These are phyloP conservation scores for Fraxinus greggii DNA, from an alignment of 305 asterid species.

Conservation along the genomic window DNA sequence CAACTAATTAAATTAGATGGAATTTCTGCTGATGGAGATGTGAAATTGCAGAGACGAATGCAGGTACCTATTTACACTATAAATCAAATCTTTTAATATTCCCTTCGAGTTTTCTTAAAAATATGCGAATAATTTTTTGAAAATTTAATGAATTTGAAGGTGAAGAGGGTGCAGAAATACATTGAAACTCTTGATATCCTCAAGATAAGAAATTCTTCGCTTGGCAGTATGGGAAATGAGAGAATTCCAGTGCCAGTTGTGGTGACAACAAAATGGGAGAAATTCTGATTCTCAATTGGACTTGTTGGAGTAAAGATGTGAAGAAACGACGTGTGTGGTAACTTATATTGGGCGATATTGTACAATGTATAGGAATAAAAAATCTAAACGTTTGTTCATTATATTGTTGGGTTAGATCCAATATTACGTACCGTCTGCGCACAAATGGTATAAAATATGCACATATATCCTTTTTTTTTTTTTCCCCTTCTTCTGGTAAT, in stretches of 20 bases:
- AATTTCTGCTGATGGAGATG: constrained; percentile 85
- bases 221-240: constrained; percentile 35
- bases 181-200: constrained; percentile 75
- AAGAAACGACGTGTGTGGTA: constrained; percentile 14
- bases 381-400: too few relatives aligned
- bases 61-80: constrained; percentile 43
- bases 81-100: background rate
- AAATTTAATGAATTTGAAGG: constrained; percentile 43
- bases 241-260: constrained; percentile 45
- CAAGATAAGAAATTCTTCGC: constrained; percentile 53
- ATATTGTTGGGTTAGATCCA: background rate
- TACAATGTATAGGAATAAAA: background rate
- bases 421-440: constrained; percentile 1
- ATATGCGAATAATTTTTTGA: background rate
- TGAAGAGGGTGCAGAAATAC: constrained; percentile 81
- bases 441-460: constrained; percentile 24
- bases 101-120: background rate
- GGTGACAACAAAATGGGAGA: constrained; percentile 75
- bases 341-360: background rate
- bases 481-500: background rate
- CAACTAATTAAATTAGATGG: constrained; percentile 80
- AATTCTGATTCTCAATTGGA: constrained; percentile 36
- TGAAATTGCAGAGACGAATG: constrained; percentile 76
- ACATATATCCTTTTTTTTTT: background rate
- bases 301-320: constrained; percentile 23